Evolutionary conservation across 768 basidiomycete genomes (phyloP).

Genomic region (Russula compacta): DNA sequence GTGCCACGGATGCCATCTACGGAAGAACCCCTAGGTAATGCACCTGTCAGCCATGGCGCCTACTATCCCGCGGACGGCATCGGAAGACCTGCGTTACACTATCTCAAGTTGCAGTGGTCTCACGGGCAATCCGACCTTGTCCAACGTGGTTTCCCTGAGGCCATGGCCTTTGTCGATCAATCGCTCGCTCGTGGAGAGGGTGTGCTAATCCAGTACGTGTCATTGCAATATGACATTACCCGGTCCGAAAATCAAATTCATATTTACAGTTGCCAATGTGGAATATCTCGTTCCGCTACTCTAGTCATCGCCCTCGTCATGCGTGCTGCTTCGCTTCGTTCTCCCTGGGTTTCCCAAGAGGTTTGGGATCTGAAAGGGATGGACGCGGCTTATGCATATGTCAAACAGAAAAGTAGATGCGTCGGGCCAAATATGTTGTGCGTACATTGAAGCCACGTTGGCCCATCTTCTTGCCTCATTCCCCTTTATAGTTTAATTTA

Average conservation of each 20-base stretch:
- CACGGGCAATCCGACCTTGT: conserved; percentile 91
- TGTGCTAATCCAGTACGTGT: conserved; percentile 74
- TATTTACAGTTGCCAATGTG: conserved; percentile 76
- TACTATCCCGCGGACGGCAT: conserved; percentile 62
- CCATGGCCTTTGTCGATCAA: conserved; percentile 74
- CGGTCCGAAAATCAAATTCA: not conserved
- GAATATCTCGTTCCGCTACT: conserved; percentile 86
- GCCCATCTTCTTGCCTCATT: conserved; percentile 1
- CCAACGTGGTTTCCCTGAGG: conserved; percentile 63
- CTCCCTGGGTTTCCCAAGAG: conserved; percentile 58
- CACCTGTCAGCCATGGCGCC: conserved; percentile 43
- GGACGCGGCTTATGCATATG: conserved; percentile 84
- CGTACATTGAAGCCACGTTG: conserved; percentile 33
- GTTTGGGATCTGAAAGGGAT: conserved; percentile 77
- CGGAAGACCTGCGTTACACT: conserved; percentile 74
- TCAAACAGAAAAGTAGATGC: conserved; percentile 82
- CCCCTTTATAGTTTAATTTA: conserved; percentile 65
- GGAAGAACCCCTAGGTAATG: conserved; percentile 48
- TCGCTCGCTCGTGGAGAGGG: conserved; percentile 69
- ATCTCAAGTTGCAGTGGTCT: conserved; percentile 86
- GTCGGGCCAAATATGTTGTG: conserved; percentile 94
- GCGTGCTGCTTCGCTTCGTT: conserved; percentile 73
- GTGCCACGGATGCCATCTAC: conserved; percentile 42
- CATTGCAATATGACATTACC: not conserved
- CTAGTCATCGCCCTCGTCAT: conserved; percentile 87